Conservation (phyloP, 2,329 filamentous ascomycete species). For the Clarireedia homoeocarpa region DNA sequence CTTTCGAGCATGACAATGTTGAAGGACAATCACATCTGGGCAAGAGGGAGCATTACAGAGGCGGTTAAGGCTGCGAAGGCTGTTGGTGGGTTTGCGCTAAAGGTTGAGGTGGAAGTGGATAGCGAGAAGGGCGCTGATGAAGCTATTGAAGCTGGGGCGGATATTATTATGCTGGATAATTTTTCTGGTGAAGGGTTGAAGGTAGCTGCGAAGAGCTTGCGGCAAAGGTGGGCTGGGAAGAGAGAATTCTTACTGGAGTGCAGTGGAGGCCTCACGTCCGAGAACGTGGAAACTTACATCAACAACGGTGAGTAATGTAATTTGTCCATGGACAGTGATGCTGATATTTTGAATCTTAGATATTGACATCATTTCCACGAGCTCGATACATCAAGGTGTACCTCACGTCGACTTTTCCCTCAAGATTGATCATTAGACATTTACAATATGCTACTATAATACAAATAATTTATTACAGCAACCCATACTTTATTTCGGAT, state of each 20-base stretch:
- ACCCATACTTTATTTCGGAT: no score
- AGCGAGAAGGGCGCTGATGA: conserved; percentile 82
- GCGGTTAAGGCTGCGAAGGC: conserved; percentile 79
- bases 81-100: conserved; percentile 81
- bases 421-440: conserved; percentile 57
- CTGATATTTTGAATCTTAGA: conserved; percentile 40
- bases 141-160: conserved; percentile 82
- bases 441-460: no score
- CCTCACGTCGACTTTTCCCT: conserved; percentile 92
- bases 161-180: conserved; percentile 97
- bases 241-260: conserved; percentile 79
- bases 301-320: conserved; percentile 50
- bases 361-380: conserved; percentile 93
- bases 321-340: background rate
- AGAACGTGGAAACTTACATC: conserved; percentile 79
- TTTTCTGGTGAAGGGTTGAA: conserved; percentile 76
- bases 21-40: conserved; percentile 98
- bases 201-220: conserved; percentile 65
- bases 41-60: conserved; percentile 74
- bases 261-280: conserved; percentile 77
- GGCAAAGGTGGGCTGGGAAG: conserved; percentile 70
- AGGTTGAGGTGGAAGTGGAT: conserved; percentile 94
- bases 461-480: no score
- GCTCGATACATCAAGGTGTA: conserved; percentile 92
- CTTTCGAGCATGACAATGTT: conserved; percentile 95